phyloP scores from a whole-genome alignment of 345 rosid species.

The Eucalyptus cladocalyx region DNA sequence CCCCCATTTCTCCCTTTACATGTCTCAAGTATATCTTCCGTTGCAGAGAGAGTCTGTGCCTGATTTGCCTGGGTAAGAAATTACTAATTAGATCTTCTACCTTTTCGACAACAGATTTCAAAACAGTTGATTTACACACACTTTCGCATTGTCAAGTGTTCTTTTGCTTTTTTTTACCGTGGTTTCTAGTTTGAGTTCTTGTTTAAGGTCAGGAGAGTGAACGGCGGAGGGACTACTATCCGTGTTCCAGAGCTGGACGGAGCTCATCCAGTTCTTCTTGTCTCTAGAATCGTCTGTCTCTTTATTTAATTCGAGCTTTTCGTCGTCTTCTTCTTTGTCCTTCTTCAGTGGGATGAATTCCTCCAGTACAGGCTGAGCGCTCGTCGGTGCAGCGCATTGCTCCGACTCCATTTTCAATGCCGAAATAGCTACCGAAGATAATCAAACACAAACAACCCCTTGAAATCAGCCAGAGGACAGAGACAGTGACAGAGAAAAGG shows the following conservation, averaged over 20 bases:
- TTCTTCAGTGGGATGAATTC: conserved; percentile 63
- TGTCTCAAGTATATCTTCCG: conserved; percentile 13
- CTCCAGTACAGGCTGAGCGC: conserved; percentile 45
- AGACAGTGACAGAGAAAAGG: background rate
- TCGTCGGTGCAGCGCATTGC: conserved; percentile 12
- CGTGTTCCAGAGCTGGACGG: conserved; percentile 60
- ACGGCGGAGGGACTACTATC: conserved; percentile 5
- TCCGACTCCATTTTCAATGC: conserved; percentile 34
- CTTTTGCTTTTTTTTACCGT: conserved; percentile 23
- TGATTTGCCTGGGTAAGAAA: background rate
- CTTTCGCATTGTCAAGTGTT: background rate
- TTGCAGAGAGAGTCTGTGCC: background rate
- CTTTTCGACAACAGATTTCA: background rate
- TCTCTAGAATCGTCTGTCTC: conserved; percentile 31
- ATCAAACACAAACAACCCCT: background rate
- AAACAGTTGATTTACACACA: background rate
- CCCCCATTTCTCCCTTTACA: conserved; percentile 13
- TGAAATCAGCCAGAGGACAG: background rate
- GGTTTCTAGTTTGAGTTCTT: conserved; percentile 19
- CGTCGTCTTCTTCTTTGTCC: conserved; percentile 6
- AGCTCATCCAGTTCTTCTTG: conserved; percentile 63
- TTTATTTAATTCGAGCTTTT: conserved; percentile 1
- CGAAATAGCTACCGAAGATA: conserved; percentile 42
- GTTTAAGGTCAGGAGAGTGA: conserved; percentile 7
- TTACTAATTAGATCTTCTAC: background rate